Evolutionary conservation across 441 rosid genomes (phyloP).

Genomic region (Dalechampia spathulata): DNA sequence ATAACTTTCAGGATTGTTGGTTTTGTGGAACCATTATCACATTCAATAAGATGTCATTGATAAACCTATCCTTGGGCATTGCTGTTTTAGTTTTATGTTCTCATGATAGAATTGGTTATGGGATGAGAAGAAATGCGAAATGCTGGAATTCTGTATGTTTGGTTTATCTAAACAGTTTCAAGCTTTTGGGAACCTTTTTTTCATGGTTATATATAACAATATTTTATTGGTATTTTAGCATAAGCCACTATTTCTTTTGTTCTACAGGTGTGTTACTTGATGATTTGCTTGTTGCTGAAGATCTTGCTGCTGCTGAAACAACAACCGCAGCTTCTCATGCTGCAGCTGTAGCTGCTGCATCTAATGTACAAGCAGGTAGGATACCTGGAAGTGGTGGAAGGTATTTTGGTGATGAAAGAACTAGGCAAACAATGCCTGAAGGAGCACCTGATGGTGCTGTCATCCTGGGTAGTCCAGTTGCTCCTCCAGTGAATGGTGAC

Average conservation of each 20-base stretch:
- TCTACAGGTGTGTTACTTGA: slow-evolving; percentile 86
- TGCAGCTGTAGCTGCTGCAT: slow-evolving; percentile 77
- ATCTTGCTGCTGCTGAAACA: slow-evolving; percentile 87
- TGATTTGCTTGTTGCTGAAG: slow-evolving; percentile 97
- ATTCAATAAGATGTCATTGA: slow-evolving; percentile 2
- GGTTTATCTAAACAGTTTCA: no score
- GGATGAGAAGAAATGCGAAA: not conserved
- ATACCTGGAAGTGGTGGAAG: slow-evolving; percentile 43
- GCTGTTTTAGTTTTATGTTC: no score
- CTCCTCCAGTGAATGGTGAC: slow-evolving; percentile 87
- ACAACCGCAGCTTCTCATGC: slow-evolving; percentile 88
- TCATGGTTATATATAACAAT: no score
- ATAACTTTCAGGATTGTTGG: no score
- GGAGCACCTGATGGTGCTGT: slow-evolving; percentile 80
- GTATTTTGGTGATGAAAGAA: slow-evolving; percentile 75
- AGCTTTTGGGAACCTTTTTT: no score
- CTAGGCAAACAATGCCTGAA: slow-evolving; percentile 53
- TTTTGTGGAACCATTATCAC: not conserved
- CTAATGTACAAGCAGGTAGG: slow-evolving; percentile 50
- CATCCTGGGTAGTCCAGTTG: slow-evolving; percentile 88
- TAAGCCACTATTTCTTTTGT: slow-evolving; percentile 10
- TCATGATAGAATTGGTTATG: not conserved
- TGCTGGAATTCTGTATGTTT: not conserved
- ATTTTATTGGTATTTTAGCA: slow-evolving; percentile 5
- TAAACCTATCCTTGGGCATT: not conserved